These are phyloP conservation scores for Phylloporus arenicola DNA, from an alignment of 768 basidiomycete genomes.

Conservation along the genomic window DNA sequence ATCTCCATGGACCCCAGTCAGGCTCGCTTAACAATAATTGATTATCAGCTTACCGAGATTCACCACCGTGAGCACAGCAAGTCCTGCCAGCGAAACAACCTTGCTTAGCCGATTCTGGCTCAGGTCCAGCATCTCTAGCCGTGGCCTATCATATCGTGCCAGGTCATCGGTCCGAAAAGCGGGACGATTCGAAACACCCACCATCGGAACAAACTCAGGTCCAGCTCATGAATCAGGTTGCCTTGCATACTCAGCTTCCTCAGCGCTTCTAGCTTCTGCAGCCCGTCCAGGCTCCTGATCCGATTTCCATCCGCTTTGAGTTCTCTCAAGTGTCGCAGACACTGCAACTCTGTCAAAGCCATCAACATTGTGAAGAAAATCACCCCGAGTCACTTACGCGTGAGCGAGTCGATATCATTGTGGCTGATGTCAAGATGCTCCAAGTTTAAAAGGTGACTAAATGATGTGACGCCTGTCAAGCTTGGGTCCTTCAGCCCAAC, in stretches of 20 bases:
- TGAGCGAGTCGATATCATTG: conserved; percentile 84
- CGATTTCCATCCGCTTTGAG: conserved; percentile 86
- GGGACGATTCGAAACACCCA: conserved; percentile 24
- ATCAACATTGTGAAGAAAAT: not conserved
- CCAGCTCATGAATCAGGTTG: conserved; percentile 60
- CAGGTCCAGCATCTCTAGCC: conserved; percentile 78
- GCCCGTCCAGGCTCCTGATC: conserved; percentile 66
- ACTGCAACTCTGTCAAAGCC: conserved; percentile 63
- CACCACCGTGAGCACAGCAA: conserved; percentile 62
- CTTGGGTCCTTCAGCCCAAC: conserved; percentile 36
- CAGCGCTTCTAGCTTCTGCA: conserved; percentile 75
- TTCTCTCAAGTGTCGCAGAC: conserved; percentile 81
- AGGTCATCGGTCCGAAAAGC: conserved; percentile 8
- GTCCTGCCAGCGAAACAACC: conserved; percentile 54
- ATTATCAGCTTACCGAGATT: conserved; percentile 68
- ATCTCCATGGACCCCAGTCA: conserved; percentile 43
- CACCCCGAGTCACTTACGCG: conserved; percentile 51
- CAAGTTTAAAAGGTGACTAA: conserved; percentile 78
- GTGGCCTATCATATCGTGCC: conserved; percentile 33
- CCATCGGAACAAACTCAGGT: conserved; percentile 66
- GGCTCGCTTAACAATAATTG: conserved; percentile 5
- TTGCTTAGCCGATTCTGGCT: conserved; percentile 65
- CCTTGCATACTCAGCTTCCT: conserved; percentile 77
- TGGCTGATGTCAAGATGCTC: conserved; percentile 87
- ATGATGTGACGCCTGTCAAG: conserved; percentile 82